Conservation (phyloP, 371 early-diverging fungal genomes). For the Ordospora colligata region DNA sequence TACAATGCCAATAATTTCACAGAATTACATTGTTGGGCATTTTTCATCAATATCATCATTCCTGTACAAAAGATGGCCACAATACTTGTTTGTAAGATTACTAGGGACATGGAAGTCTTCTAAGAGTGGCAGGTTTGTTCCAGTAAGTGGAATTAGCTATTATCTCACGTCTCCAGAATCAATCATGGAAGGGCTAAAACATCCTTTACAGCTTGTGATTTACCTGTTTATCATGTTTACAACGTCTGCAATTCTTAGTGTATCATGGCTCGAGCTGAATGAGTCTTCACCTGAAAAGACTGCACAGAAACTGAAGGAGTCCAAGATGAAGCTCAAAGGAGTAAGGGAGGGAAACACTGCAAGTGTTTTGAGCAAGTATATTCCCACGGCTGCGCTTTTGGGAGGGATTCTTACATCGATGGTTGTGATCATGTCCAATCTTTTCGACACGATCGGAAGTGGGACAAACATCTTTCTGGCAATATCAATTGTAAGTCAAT, state of each 20-base stretch:
- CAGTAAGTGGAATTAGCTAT: conserved; percentile 85
- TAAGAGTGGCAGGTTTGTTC: conserved; percentile 70
- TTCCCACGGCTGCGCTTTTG: conserved; percentile 80
- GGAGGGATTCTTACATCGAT: conserved; percentile 90
- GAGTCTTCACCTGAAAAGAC: conserved; percentile 91
- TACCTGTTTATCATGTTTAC: conserved; percentile 80
- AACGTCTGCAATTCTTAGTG: conserved; percentile 85
- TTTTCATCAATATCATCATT: conserved; percentile 87
- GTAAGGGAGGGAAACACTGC: conserved; percentile 85
- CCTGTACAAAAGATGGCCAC: conserved; percentile 82
- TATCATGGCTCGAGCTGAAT: conserved; percentile 94
- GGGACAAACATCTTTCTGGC: conserved; percentile 97
- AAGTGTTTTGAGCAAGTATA: conserved; percentile 91
- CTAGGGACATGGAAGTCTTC: conserved; percentile 85
- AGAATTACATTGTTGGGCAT: conserved; percentile 86
- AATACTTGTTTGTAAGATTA: conserved; percentile 77
- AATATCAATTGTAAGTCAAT: conserved; percentile 94
- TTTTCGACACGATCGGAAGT: conserved; percentile 77
- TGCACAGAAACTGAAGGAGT: conserved; percentile 86
- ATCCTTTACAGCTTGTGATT: conserved; percentile 80
- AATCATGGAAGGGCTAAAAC: conserved; percentile 69
- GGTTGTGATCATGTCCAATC: conserved; percentile 81
- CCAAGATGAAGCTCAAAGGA: conserved; percentile 82
- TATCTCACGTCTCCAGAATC: conserved; percentile 87
- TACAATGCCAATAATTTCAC: conserved; percentile 98